phyloP scores from a whole-genome alignment of 805 yeast genomes.

The Lachancea nothofagi region DNA sequence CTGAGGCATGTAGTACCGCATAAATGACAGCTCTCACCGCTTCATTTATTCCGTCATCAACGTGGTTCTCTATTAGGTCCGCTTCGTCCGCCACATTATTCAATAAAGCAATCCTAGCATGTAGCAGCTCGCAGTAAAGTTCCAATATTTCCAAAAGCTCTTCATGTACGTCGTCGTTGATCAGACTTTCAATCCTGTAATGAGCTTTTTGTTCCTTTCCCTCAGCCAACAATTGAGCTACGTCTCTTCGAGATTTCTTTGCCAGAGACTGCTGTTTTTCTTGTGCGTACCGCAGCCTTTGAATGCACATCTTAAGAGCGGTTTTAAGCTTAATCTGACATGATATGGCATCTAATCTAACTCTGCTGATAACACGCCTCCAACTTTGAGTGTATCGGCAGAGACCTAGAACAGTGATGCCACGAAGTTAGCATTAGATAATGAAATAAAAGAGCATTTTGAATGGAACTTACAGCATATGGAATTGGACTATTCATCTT shows the following conservation, averaged over 20 bases:
- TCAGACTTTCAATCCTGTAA: slow-evolving; percentile 77
- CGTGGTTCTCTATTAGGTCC: slow-evolving; percentile 27
- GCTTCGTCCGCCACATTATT: slow-evolving; percentile 38
- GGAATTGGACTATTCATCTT: slow-evolving; percentile 17
- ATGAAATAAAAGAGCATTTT: too few species aligned
- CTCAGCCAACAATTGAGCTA: slow-evolving; percentile 60
- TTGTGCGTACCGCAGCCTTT: slow-evolving; percentile 63
- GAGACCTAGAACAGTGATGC: background rate
- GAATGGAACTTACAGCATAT: slow-evolving; percentile 16
- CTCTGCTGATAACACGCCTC: background rate
- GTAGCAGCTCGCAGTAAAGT: slow-evolving; percentile 71
- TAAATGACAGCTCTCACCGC: slow-evolving; percentile 67
- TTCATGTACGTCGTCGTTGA: slow-evolving; percentile 73
- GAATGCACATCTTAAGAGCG: slow-evolving; percentile 57
- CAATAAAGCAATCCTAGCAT: slow-evolving; percentile 66
- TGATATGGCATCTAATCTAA: background rate
- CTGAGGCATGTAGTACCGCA: slow-evolving; percentile 61
- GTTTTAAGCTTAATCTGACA: slow-evolving; percentile 26
- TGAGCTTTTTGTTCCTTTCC: slow-evolving; percentile 80
- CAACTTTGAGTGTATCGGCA: background rate
- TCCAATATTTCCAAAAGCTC: slow-evolving; percentile 77
- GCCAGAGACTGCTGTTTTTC: slow-evolving; percentile 70
- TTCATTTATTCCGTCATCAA: slow-evolving; percentile 52
- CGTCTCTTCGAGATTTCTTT: slow-evolving; percentile 64
- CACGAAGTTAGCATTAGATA: too few species aligned